Base-by-base conservation (phyloP, 192 early-diverging fungal species). In the Gryganskiella cystojenkinii region DNA sequence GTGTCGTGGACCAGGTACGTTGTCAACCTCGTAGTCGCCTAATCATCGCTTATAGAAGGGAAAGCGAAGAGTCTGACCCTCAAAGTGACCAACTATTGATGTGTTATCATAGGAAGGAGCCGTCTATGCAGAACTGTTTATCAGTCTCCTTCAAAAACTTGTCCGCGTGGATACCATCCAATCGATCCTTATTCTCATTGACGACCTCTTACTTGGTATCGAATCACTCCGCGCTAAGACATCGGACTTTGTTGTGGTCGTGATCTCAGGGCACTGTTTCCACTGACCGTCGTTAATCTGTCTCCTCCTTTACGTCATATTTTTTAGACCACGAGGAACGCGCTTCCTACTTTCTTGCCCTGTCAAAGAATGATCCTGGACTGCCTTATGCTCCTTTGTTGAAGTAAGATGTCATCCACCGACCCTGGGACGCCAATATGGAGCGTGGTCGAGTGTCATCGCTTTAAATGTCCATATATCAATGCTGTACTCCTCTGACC, bases 91-190 rank as follows among this genome's bases (percentile, higher is more conserved):
- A n/a, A n/a, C n/a, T n/a, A n/a, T n/a, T n/a, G n/a, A n/a, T n/a
- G n/a, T n/a, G n/a, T n/a, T n/a, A 56, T 17, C 20, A 4, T 70
- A 82, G 79, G 79, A 85, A 49, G 81, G 69, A 34, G 34, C 60
- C 2, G 78, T 67, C 19, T 95, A 94, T 78, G 87, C 89, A 9
- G 81, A 78, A n/a, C 80, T 96, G 28, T 90, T 96, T 46, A 69
- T 95, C 44, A 78, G 70, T 31, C 83, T 97, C 17, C 71, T 94
- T 28, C 84, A 88, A 59, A 95, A 91, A 79, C 84, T 96, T 40
- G 84, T 88, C 24, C 90, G 96, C 56, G 74, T 90, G 19, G 95
- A 98, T 73, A 96, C 95, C 9, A 83, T 95, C 37, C 95, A 99
- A 75, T 92, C 93, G 63, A 90, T 98, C 50, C 81, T 97, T 47